Conservation (phyloP, 1,284 basidiomycete genomes). For the Ustilago nuda region DNA sequence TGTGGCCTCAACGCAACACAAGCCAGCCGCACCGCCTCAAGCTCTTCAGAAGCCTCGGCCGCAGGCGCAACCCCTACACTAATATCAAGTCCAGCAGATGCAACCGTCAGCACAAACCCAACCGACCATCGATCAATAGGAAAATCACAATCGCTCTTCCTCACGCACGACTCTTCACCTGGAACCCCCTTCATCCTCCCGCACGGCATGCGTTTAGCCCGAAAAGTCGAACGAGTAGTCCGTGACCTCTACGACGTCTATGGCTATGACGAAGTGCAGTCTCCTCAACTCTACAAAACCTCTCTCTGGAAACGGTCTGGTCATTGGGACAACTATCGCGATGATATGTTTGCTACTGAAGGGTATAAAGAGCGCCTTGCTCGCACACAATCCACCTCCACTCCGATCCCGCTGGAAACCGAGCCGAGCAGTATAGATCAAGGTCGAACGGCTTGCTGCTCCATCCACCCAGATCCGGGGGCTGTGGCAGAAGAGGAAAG, state of each 20-base stretch:
- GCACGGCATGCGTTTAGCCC: conserved; percentile 63
- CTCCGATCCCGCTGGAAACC: background rate
- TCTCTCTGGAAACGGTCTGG: conserved; percentile 65
- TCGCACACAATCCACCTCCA: conserved; percentile 5
- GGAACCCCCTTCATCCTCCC: conserved; percentile 68
- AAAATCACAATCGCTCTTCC: conserved; percentile 59
- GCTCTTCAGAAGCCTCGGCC: conserved; percentile 1
- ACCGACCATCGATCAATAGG: conserved; percentile 62
- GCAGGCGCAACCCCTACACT: background rate
- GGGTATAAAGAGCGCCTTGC: conserved; percentile 56
- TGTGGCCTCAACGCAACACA: background rate
- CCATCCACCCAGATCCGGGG: conserved; percentile 14
- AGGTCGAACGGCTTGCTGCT: conserved; percentile 34
- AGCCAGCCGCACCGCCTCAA: conserved; percentile 9
- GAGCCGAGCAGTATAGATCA: conserved; percentile 10
- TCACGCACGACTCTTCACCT: conserved; percentile 65
- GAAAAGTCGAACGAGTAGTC: conserved; percentile 65
- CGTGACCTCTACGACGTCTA: conserved; percentile 66
- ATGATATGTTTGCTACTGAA: conserved; percentile 67
- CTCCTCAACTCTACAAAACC: conserved; percentile 65
- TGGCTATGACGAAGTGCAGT: conserved; percentile 67
- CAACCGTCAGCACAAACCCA: background rate
- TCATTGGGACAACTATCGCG: conserved; percentile 69
- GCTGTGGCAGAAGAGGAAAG: conserved; percentile 28
- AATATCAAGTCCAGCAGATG: background rate